Evolutionary conservation across 345 rosid species (phyloP), one percentile per base, ranked within the genome.

Genomic region (Mangifera indica): DNA sequence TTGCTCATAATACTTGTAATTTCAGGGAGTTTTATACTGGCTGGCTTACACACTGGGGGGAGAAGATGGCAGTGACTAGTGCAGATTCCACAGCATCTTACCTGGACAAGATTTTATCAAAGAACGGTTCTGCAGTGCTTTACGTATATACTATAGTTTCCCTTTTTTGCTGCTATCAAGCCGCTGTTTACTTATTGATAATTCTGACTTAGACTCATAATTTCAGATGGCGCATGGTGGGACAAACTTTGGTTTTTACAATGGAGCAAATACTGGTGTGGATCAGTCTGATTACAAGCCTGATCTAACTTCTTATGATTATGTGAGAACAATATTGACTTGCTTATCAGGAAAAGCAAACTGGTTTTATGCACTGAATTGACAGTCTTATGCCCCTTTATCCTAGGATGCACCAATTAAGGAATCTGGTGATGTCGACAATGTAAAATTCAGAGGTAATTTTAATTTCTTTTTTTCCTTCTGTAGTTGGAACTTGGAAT

Each of bases 141-240:
- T 94, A 94, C 87, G 97, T 94, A 87, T 69, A 88, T 76, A 62
- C 26, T 68, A 40, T 17, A 32, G 26, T 11, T 26, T 73, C 49
- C 76, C 63, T 65, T 49, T 34, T 63, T 57, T 53, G 5, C 44
- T 60, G 62, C 37, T 62, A 37, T 72, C 12, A 51, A 53, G 54
- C 44, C 53, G 46, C 57, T 22, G 63, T 70, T 62, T 62, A 65
- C 29, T 13, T 56, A n/a, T 59, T 66, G 46, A 46, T 60, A 37
- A 62, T 42, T 69, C 59, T 34, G 45, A 62, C 69, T 37, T 60
- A 7, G 26, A 15, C 15, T 37, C 60, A 60, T 40, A 29, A 57
- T 78, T 81, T 63, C 80, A 94, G 98, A 92, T 94, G 98, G 98
- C 89, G 60, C 98, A 94, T 73, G 98, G 98, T 70, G 98, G 98